A percentile compares a stretch with the other conserved stretches of the same genome.
These are phyloP conservation scores for Naganishia sp. DNA, from an alignment of 1,284 basidiomycete genomes.

Conservation along the genomic window DNA sequence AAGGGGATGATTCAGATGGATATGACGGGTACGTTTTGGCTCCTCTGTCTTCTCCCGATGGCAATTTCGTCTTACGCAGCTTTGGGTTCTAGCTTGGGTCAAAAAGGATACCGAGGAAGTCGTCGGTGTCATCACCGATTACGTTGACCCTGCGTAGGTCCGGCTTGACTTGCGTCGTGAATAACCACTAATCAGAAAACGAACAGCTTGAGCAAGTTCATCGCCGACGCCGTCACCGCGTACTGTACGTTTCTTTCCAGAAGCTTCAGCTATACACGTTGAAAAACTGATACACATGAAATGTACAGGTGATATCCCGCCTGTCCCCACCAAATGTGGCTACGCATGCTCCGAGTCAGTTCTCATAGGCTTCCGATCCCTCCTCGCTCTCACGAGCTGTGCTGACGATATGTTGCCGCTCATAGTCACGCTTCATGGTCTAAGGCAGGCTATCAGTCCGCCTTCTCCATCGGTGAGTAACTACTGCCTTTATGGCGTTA, in stretches of 20 bases:
- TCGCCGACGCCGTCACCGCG: conserved; percentile 66
- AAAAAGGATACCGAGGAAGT: conserved; percentile 82
- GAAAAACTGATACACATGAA: too few species aligned
- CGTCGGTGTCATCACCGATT: conserved; percentile 90
- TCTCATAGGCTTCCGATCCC: not conserved
- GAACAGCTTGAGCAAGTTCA: conserved; percentile 64
- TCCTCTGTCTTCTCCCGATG: not conserved
- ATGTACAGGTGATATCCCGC: conserved; percentile 47
- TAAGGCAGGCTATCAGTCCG: conserved; percentile 79
- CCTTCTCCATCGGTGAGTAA: conserved; percentile 67
- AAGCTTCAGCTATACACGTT: conserved; percentile 3
- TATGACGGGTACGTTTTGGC: conserved; percentile 60
- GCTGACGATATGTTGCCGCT: not conserved
- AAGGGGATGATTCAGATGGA: conserved; percentile 86
- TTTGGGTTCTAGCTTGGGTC: conserved; percentile 75
- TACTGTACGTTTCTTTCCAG: conserved; percentile 59
- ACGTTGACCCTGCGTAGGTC: conserved; percentile 63
- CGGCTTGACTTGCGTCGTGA: not conserved
- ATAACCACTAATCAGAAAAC: too few species aligned
- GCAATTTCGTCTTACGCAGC: not conserved
- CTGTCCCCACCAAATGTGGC: conserved; percentile 67
- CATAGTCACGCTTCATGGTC: conserved; percentile 65
- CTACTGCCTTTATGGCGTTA: not conserved
- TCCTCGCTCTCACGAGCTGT: not conserved
- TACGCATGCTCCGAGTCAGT: conserved; percentile 83